Evolutionary conservation across 345 rosid species (phyloP), one percentile per base, ranked within the genome.

Genomic region (Turnera subulata): DNA sequence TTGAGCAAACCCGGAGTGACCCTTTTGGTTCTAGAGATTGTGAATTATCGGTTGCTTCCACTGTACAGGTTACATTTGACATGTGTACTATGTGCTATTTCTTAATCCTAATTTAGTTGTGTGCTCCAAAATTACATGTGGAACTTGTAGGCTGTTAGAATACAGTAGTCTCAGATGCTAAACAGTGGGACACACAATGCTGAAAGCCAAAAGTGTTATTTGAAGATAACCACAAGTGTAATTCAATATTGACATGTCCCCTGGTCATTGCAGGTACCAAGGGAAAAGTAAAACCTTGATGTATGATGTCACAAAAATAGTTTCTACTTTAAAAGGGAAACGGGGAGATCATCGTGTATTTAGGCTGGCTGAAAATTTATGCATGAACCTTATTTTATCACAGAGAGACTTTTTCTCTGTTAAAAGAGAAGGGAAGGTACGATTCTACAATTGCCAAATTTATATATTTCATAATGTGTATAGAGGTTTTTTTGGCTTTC

Each of bases 261-360:
- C n/a, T n/a, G n/a, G n/a, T n/a, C 35, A 72, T 61, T 79, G 70
- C 64, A 91, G 98, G 81, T 91, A 91, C 58, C 85, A 84, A 80
- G 97, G 92, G 62, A 93, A 85, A 78, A 87, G 84, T 83, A 93
- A 89, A 76, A 62, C 85, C 18, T 72, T 93, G 74, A 89, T 89
- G 96, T 85, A 93, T 78, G 99, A 93, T 78, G 84, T 89, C 38
- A 84, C 96, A 20, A 93, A 93, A 77, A 89, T 93, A 73, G 78
- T 93, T 63, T 82, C 99, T 61, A 85, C 96, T 15, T 66, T 89
- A 71, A 93, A 89, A 75, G 96, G 72, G 59, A 93, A 89, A 72
- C 97, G 99, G 8, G 97, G 97, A 50, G 99, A 93, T 76, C 99
- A 93, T 66, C 96, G 96, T 64, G 80, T 85, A 46, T 85, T 89